A percentile compares a stretch with the other conserved stretches of the same genome.
Conservation (phyloP, 768 basidiomycete species). For the Suillus discolor region DNA sequence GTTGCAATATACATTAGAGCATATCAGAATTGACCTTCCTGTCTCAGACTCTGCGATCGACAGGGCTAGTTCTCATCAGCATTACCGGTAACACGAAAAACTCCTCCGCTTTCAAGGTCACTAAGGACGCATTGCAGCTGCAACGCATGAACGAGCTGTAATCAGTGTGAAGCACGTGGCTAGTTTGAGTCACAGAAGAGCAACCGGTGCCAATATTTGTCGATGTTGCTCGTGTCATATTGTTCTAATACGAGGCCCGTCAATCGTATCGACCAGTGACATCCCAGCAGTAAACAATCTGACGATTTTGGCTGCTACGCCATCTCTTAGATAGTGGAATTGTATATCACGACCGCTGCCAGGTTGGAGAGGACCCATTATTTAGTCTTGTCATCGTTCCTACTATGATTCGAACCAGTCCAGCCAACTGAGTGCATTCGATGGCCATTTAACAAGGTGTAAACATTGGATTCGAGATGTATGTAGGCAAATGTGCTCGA, state of each 20-base stretch:
- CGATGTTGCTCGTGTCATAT: not conserved
- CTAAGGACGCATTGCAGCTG: not conserved
- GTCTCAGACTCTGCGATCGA: not conserved
- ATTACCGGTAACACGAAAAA: not conserved
- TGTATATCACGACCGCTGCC: not conserved
- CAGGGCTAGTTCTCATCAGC: not conserved
- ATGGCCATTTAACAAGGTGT: not conserved
- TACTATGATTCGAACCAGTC: no score
- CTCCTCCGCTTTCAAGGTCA: not conserved
- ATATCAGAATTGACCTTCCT: not conserved
- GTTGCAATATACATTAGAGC: not conserved
- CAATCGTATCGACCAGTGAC: constrained; percentile 40
- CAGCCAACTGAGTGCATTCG: no score
- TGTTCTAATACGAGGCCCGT: constrained; percentile 46
- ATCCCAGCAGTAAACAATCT: constrained; percentile 53
- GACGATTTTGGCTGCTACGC: constrained; percentile 47
- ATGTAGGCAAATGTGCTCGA: constrained; percentile 4
- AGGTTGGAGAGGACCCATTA: not conserved
- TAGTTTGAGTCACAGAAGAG: not conserved
- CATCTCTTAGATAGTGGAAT: not conserved
- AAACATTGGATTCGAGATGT: constrained; percentile 1
- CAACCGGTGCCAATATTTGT: not conserved
- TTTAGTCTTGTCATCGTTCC: not conserved
- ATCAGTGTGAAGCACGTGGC: not conserved
- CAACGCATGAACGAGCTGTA: not conserved